A percentile compares a stretch with the other conserved stretches of the same genome.
Evolutionary conservation across 1,139 yeast genomes (phyloP).

Genomic region (Sugiyamaella pinicola): DNA sequence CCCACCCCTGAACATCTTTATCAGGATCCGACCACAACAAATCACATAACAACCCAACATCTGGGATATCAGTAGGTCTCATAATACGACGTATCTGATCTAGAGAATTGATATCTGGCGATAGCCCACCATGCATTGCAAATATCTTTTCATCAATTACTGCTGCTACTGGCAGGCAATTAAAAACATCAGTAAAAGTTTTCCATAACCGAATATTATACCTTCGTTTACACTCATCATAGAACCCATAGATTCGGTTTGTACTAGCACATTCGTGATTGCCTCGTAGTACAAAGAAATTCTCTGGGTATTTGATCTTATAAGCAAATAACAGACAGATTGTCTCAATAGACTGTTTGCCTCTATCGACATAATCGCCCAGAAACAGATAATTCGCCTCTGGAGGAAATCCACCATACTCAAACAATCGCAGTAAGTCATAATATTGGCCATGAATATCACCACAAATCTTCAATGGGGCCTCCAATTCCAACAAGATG

Average conservation of each 20-base stretch:
- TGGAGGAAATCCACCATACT: slow-evolving; percentile 98
- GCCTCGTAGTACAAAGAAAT: slow-evolving; percentile 91
- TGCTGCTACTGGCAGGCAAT: slow-evolving; percentile 97
- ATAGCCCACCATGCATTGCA: slow-evolving; percentile 98
- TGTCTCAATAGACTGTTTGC: slow-evolving; percentile 93
- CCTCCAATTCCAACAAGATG: slow-evolving; percentile 89
- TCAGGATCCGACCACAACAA: slow-evolving; percentile 98
- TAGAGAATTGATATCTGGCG: slow-evolving; percentile 96
- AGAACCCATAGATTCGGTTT: slow-evolving; percentile 94
- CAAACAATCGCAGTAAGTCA: slow-evolving; percentile 90
- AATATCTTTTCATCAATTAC: slow-evolving; percentile 96
- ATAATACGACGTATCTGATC: slow-evolving; percentile 97
- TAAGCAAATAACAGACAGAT: slow-evolving; percentile 90
- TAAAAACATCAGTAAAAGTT: slow-evolving; percentile 96
- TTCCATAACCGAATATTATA: slow-evolving; percentile 97
- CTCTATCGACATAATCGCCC: slow-evolving; percentile 98
- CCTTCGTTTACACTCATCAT: slow-evolving; percentile 95
- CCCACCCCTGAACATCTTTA: slow-evolving; percentile 96
- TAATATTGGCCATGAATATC: slow-evolving; percentile 98
- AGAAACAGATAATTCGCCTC: slow-evolving; percentile 84
- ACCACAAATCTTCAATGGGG: slow-evolving; percentile 88
- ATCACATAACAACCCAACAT: slow-evolving; percentile 93
- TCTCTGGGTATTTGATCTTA: slow-evolving; percentile 96
- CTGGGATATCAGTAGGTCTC: slow-evolving; percentile 99
- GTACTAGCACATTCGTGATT: slow-evolving; percentile 98